Conservation (phyloP, 441 rosid species). For the Populus hybrid region DNA sequence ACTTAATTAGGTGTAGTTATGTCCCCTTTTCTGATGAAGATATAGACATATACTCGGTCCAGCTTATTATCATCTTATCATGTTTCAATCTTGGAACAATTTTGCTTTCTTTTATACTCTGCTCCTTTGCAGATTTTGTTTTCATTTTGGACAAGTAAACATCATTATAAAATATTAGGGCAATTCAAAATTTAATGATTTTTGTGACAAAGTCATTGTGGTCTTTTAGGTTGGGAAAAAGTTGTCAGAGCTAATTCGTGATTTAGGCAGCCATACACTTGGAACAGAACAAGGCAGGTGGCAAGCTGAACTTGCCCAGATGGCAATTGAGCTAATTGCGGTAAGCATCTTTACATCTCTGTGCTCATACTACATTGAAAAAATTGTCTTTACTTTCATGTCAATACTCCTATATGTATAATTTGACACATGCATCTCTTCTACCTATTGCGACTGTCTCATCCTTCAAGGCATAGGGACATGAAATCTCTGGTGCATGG, state of each 20-base stretch:
- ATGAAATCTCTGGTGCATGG: neutral
- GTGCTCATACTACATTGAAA: neutral
- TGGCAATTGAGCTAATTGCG: conserved; percentile 94
- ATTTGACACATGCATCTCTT: neutral
- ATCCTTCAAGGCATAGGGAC: neutral
- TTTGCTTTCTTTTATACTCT: neutral
- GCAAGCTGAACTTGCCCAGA: conserved; percentile 96
- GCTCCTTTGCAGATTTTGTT: neutral
- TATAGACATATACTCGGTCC: neutral
- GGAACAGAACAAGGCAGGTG: conserved; percentile 93
- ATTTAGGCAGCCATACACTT: conserved; percentile 76
- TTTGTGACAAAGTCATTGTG: conserved; percentile 15
- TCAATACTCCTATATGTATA: neutral
- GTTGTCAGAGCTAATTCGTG: conserved; percentile 94
- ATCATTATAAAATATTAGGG: neutral
- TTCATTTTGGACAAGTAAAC: neutral
- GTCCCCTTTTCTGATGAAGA: neutral
- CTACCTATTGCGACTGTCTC: neutral
- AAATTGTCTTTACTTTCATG: neutral
- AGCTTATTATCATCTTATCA: neutral
- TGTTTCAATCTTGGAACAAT: neutral
- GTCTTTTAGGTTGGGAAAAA: conserved; percentile 86
- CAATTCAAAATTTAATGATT: neutral
- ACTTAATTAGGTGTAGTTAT: neutral
- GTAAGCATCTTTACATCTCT: conserved; percentile 38